Base-by-base conservation (phyloP, 2,329 filamentous ascomycete genomes). In the Stemphylium lycopersici region DNA sequence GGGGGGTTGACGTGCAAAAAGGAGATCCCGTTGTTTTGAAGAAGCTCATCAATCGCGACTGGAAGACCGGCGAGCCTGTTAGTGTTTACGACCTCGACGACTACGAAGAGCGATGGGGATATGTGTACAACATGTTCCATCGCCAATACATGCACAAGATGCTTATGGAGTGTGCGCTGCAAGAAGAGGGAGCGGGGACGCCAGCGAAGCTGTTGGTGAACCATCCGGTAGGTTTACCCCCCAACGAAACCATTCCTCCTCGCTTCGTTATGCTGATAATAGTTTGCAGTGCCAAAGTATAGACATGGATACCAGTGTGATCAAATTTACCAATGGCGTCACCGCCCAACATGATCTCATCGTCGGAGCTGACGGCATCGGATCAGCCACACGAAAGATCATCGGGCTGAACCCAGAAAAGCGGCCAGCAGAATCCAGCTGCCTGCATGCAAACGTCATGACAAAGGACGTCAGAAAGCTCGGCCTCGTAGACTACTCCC, bases 41-140 rank as follows among this genome's bases (percentile, higher is more conserved):
- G 71, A 86, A 86, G 65, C 79, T 90, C 47, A 89, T 90, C 75
- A 88, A 86, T 69, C 82, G 84, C 3, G 86, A 90, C 72, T 90
- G 87, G 87, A 82, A 83, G 68, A 89, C 86, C 1, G 87, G 87
- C 0, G 83, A 89, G 72, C 82, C 84, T 0, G 80, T 86, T 20
- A 88, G 82, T 60, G 83, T 87, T 0, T 89, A 87, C 62, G 81
- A 84, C 61, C 72, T 90, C 15, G 80, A 76, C 10, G 87, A 89
- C 65, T 90, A 90, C 52, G 82, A 89, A 71, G 68, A 84, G 74
- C 78, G 77, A 48, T 90, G 86, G 86, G 86, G 86, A 11, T 82
- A 84, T 70, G 81, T 60, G 8, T 68, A 88, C 69, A 86, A 88
- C 71, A 88, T 88, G 84, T 89, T 89, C 61, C 87, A 89, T 65